These are phyloP conservation scores for Fusarium sp. DNA, from an alignment of 2,329 filamentous ascomycete species.

Conservation along the genomic window DNA sequence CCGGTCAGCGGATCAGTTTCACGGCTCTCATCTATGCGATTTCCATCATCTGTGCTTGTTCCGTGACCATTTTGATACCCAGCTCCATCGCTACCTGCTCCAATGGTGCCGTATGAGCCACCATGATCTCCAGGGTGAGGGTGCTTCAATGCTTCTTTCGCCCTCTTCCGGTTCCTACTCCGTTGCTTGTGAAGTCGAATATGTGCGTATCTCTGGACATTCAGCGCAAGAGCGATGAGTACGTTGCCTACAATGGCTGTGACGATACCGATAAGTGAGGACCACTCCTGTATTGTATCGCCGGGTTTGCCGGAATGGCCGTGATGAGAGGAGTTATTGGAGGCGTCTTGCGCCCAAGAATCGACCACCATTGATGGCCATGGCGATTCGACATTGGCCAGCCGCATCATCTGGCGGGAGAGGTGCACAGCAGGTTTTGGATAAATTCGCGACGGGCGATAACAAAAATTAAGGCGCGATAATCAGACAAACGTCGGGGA, in stretches of 20 bases:
- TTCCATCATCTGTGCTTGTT: slow-evolving; percentile 37
- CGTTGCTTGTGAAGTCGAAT: slow-evolving; percentile 80
- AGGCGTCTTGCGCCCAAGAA: slow-evolving; percentile 24
- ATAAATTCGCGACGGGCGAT: slow-evolving; percentile 25
- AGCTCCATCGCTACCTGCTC: slow-evolving; percentile 28
- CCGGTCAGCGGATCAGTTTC: slow-evolving; percentile 63
- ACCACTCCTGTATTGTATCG: slow-evolving; percentile 76
- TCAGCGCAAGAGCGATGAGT: slow-evolving; percentile 93
- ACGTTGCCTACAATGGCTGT: slow-evolving; percentile 94
- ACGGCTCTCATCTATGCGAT: slow-evolving; percentile 49
- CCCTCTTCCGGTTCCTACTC: slow-evolving; percentile 64
- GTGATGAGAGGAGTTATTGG: slow-evolving; percentile 25
- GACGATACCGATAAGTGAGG: slow-evolving; percentile 91
- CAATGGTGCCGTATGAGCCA: slow-evolving; percentile 50
- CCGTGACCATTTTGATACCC: slow-evolving; percentile 34
- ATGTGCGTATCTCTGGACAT: slow-evolving; percentile 96
- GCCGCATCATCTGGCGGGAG: slow-evolving; percentile 40
- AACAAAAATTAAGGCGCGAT: slow-evolving; percentile 1
- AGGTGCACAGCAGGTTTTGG: slow-evolving; percentile 19
- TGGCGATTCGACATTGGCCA: slow-evolving; percentile 37
- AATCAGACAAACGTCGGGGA: slow-evolving; percentile 1
- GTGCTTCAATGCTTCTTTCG: slow-evolving; percentile 63
- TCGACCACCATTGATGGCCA: slow-evolving; percentile 34
- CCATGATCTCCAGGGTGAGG: slow-evolving; percentile 45
- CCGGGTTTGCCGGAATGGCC: slow-evolving; percentile 48